A percentile compares a stretch with the other conserved stretches of the same genome.
Conservation (phyloP, 2,329 filamentous ascomycete genomes). For the Claviceps sorghi region DNA sequence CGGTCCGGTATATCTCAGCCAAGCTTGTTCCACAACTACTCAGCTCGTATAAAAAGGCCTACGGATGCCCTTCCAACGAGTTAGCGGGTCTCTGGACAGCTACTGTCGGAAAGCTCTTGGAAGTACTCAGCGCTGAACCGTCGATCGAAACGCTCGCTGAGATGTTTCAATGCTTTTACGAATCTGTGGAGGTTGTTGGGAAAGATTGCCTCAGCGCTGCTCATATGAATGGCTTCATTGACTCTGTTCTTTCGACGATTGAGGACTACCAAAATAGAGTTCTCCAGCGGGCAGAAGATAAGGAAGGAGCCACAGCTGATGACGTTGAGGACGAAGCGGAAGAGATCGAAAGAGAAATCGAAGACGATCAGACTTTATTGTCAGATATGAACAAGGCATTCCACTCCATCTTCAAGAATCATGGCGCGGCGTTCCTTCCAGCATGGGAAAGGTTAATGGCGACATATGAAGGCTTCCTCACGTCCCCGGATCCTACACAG, state of each 20-base stretch:
- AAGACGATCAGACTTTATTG: conserved; percentile 90
- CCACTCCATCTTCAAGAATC: conserved; percentile 97
- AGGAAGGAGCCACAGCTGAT: conserved; percentile 55
- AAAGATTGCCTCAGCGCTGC: conserved; percentile 63
- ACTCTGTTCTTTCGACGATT: conserved; percentile 69
- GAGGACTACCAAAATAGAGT: conserved; percentile 89
- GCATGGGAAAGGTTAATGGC: conserved; percentile 75
- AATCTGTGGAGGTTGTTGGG: conserved; percentile 87
- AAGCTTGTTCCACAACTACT: conserved; percentile 89
- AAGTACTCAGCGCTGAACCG: conserved; percentile 84
- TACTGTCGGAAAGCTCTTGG: conserved; percentile 80
- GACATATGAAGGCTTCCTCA: conserved; percentile 77
- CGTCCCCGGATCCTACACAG: conserved; percentile 71
- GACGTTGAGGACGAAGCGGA: conserved; percentile 85
- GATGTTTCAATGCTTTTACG: conserved; percentile 99
- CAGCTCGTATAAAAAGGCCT: conserved; percentile 85
- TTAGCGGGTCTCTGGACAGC: conserved; percentile 71
- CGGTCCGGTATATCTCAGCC: conserved; percentile 84
- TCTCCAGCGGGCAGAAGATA: conserved; percentile 67
- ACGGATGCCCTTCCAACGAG: conserved; percentile 65
- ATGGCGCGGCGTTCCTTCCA: conserved; percentile 68
- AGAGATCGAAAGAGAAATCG: conserved; percentile 77
- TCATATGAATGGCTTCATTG: conserved; percentile 79
- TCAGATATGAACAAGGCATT: conserved; percentile 99
- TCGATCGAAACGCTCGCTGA: conserved; percentile 92